Percentiles rank a stretch among this genome's conserved stretches.
These are phyloP conservation scores for Thielaviopsis euricoi DNA, from an alignment of 2,329 filamentous ascomycete genomes.

Conservation along the genomic window DNA sequence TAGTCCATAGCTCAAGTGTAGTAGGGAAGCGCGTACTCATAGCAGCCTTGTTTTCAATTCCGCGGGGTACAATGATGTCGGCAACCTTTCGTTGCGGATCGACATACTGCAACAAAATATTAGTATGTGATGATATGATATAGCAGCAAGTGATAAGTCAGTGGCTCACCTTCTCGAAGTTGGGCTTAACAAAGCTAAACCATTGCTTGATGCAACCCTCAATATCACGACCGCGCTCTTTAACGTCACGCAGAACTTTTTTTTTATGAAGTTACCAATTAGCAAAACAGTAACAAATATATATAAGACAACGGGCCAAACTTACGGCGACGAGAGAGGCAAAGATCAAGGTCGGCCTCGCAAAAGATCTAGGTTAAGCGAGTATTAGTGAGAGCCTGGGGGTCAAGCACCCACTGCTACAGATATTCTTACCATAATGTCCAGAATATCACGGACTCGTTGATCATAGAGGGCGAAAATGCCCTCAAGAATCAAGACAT, in stretches of 20 bases:
- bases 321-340: conserved; percentile 72
- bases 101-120: conserved; percentile 44
- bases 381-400: neutral
- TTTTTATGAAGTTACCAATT: neutral
- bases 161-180: conserved; percentile 55
- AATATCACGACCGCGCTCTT: conserved; percentile 76
- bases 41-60: conserved; percentile 86
- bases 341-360: conserved; percentile 89
- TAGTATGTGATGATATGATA: neutral
- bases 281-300: neutral
- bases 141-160: neutral
- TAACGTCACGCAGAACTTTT: conserved; percentile 76
- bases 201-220: conserved; percentile 97
- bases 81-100: conserved; percentile 65
- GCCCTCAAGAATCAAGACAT: conserved; percentile 87
- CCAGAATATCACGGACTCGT: conserved; percentile 68
- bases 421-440: conserved; percentile 56
- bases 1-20: neutral
- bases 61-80: conserved; percentile 89
- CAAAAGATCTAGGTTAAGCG: conserved; percentile 56
- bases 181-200: conserved; percentile 92
- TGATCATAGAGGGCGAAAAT: conserved; percentile 89
- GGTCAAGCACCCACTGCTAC: neutral
- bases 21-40: conserved; percentile 39
- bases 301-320: conserved; percentile 4